Base-by-base conservation (phyloP, 108 stramenopile species). In the Cylindrotheca closterium region DNA sequence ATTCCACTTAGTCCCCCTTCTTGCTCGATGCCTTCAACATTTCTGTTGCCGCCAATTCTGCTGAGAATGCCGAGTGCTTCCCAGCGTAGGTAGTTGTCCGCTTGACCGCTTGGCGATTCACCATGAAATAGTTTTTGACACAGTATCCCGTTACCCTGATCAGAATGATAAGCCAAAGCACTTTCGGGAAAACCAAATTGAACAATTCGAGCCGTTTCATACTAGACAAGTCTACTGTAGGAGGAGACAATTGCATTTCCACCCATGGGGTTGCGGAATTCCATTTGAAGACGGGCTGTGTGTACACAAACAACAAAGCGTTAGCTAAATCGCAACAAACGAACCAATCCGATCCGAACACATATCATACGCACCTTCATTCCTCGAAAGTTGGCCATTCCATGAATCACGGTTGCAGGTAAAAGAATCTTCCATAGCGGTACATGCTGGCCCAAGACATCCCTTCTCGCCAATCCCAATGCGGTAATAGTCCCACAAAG, bases 401-500 rank as follows among this genome's bases (percentile, higher is more conserved):
- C 88, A 70, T 97, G 93, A 51, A 97, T 83, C 2, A 91, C 51
- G 3, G 81, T 84, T n/a, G 96, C 83, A 3, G 93, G 89, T 27
- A 82, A 60, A 15, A 96, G 65, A 21, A 95, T 72, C 56, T 79
- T 77, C 88, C 90, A 92, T 5, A 78, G 59, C 1, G 87, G 77
- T 51, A 82, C 71, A 30, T 88, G 62, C 19, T 89, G 83, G 1
- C 93, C 93, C 17, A 92, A 61, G 1, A 95, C 83, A 77, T 95
- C 89, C 42, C 88, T 70, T 23, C 89, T 80, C 24, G 95, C 97
- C 48, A 95, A 65, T 22, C 79, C 72, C 27, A 97, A 74, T n/a
- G 95, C 97, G 45, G 94, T 94, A 77, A 96, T 87, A 15, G 90
- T 90, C 19, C 93, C 97, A 65, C 97, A 97, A 2, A 96, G 75